Evolutionary conservation across 176 grass and related monocot genomes (phyloP).

Genomic region (Panicum miliaceum): DNA sequence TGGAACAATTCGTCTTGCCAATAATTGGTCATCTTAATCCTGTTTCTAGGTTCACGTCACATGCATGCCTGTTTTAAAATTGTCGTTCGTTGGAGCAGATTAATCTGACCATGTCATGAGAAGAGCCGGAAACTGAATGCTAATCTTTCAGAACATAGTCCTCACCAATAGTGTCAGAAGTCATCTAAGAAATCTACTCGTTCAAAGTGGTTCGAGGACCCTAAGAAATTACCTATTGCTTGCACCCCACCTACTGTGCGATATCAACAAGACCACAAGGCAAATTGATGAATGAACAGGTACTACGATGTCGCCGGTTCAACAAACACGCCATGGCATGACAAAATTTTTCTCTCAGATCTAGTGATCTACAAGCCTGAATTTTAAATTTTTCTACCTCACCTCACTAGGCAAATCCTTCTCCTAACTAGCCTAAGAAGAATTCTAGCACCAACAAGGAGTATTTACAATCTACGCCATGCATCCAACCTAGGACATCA

Average conservation of each 20-base stretch:
- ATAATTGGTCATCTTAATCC: slow-evolving; percentile 27
- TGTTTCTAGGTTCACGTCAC: slow-evolving; percentile 26
- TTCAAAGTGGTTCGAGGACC: background rate
- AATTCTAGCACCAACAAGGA: background rate
- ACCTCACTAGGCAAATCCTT: slow-evolving; percentile 2
- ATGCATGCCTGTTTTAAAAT: background rate
- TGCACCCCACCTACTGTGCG: slow-evolving; percentile 24
- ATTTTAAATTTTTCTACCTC: background rate
- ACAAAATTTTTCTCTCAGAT: slow-evolving; percentile 50
- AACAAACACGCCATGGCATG: slow-evolving; percentile 36
- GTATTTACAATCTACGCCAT: slow-evolving; percentile 34
- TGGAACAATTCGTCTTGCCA: background rate
- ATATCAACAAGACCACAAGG: slow-evolving; percentile 5
- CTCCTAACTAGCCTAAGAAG: slow-evolving; percentile 34
- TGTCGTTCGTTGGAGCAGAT: slow-evolving; percentile 12
- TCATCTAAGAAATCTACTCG: background rate
- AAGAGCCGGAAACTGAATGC: background rate
- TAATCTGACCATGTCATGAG: slow-evolving; percentile 15
- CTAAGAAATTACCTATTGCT: slow-evolving; percentile 22
- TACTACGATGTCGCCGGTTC: slow-evolving; percentile 5
- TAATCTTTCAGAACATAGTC: background rate
- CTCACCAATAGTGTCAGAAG: background rate
- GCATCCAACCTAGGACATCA: background rate
- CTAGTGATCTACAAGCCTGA: slow-evolving; percentile 23
- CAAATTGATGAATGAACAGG: slow-evolving; percentile 15